Evolutionary conservation across 768 basidiomycete species (phyloP), one percentile per base, ranked within the genome.

Genomic region (Pilatotrama ljubarskyi): DNA sequence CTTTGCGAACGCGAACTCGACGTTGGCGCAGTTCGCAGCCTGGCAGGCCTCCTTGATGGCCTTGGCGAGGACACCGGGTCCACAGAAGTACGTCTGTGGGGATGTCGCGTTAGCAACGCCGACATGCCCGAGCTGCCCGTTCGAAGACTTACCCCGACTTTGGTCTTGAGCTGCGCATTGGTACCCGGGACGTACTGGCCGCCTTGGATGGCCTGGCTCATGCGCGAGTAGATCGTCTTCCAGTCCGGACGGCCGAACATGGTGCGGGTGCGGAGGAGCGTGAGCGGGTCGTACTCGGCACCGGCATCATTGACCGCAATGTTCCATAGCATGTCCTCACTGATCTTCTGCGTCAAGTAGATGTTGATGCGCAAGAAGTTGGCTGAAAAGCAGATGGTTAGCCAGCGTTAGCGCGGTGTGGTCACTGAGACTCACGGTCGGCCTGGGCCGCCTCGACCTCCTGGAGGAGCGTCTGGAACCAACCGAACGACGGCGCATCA

Each of bases 401-500:
- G 47, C 42, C 8, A 17, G 11, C 26, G 35, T 13, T 43, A 53
- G 36, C 20, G 36, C n/a, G 40, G 38, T 43, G 17, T 8, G 44
- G 46, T 48, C 29, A 51, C 37, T 18, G 24, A 24, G 13, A 81
- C 91, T 79, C 70, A 93, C 93, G 90, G 79, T 95, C 91, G 36
- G 86, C 85, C 70, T 95, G 93, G 44, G 91, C 89, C 49, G 84
- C 85, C 72, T 97, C 95, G 46, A 97, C 87, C 71, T 94, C 88
- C 68, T 89, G 88, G 60, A 97, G 80, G 52, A 97, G 76, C 61
- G 82, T 86, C 73, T 95, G 92, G 84, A 98, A 96, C 95, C 95
- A 97, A 67, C 93, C 94, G 68, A 97, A 94, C n/a, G 91, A 91
- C n/a, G 92, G 92, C n/a, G 90, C 86, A 65, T 95, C 91, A 71